Evolutionary conservation across 805 yeast genomes (phyloP).

Genomic region (Lachancea mirantina): DNA sequence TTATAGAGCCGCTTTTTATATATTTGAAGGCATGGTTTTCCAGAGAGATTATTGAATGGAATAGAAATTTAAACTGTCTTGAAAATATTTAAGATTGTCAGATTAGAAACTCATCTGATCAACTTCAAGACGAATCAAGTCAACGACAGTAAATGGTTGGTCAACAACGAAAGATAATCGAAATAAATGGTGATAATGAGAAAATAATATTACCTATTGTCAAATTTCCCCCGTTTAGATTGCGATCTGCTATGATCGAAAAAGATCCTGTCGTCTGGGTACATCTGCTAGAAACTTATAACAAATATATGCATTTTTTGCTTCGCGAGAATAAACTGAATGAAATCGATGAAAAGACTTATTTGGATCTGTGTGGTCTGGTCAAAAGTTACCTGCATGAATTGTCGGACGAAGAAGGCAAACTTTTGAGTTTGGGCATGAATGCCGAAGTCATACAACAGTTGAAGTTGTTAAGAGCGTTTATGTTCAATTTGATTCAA

Average conservation of each 20-base stretch:
- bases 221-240: constrained; percentile 65
- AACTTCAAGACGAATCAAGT: too few relatives aligned
- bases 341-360: constrained; percentile 44
- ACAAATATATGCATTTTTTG: constrained; percentile 44
- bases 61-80: not conserved
- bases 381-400: constrained; percentile 53
- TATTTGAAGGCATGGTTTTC: too few relatives aligned
- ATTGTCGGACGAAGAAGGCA: constrained; percentile 52
- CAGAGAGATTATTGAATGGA: too few relatives aligned
- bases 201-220: constrained; percentile 48
- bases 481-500: constrained; percentile 46
- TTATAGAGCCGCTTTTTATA: too few relatives aligned
- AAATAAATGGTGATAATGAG: constrained; percentile 9
- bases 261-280: constrained; percentile 83
- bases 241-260: constrained; percentile 70
- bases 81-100: constrained; percentile 1
- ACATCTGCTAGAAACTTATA: constrained; percentile 59
- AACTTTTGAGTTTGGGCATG: constrained; percentile 61
- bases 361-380: constrained; percentile 52
- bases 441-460: constrained; percentile 60
- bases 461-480: constrained; percentile 39
- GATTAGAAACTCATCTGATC: too few relatives aligned
- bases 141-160: too few relatives aligned
- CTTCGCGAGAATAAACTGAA: constrained; percentile 32
- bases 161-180: constrained; percentile 6